Conservation (phyloP, 2,329 filamentous ascomycete species). For the Penicillium sp. region DNA sequence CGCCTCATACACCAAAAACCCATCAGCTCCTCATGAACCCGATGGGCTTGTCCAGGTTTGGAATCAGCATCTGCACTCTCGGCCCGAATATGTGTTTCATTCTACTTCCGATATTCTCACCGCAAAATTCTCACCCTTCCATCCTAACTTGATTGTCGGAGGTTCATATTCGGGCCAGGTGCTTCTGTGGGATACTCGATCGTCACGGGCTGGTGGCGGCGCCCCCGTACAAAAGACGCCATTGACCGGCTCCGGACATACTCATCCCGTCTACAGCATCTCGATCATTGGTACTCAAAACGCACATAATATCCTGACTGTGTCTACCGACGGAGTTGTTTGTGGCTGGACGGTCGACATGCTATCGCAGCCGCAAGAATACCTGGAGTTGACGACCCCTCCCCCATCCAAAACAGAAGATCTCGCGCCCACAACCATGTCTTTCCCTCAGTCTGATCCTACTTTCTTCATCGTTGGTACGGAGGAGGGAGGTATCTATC, state of each 20-base stretch:
- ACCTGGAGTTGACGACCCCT: conserved; percentile 79
- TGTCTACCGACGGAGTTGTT: conserved; percentile 91
- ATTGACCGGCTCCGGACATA: conserved; percentile 88
- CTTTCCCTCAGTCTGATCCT: conserved; percentile 89
- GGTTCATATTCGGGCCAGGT: conserved; percentile 97
- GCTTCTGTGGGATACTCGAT: conserved; percentile 91
- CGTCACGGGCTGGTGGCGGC: conserved; percentile 61
- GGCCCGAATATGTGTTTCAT: conserved; percentile 94
- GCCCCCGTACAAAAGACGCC: conserved; percentile 91
- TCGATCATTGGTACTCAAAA: conserved; percentile 97
- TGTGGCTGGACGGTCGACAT: conserved; percentile 98
- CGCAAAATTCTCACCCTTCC: conserved; percentile 97
- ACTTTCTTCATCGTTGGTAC: conserved; percentile 97
- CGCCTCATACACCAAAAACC: conserved; percentile 95
- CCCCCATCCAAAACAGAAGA: conserved; percentile 88
- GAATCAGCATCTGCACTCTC: conserved; percentile 91
- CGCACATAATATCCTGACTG: conserved; percentile 96
- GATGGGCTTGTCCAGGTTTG: conserved; percentile 92
- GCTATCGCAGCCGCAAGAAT: conserved; percentile 92
- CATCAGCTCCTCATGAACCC: conserved; percentile 86
- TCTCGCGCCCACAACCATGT: conserved; percentile 86
- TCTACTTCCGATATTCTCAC: conserved; percentile 92
- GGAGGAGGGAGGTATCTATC: conserved; percentile 93
- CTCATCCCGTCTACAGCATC: conserved; percentile 91
- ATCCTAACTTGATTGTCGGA: conserved; percentile 91